Percentiles rank a stretch among this genome's conserved stretches.
phyloP scores from a whole-genome alignment of 108 stramenopile genomes.

The Skeletonema potamos region DNA sequence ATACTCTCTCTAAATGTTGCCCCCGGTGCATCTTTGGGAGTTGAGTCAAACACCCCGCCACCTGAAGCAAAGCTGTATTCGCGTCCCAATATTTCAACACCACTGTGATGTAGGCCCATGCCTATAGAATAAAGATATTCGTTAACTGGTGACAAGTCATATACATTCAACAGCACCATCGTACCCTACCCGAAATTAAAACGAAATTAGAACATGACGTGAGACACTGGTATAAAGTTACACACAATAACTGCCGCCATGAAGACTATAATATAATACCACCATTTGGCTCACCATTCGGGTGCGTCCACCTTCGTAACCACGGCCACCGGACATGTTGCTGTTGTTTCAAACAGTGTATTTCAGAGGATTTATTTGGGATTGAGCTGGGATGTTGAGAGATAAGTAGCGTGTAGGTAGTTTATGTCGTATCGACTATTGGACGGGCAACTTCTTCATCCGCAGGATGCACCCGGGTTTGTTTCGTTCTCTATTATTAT shows the following conservation, averaged over 20 bases:
- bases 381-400: no score
- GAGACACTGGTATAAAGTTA: neutral
- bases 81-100: conserved; percentile 78
- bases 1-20: conserved; percentile 63
- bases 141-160: conserved; percentile 86
- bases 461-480: no score
- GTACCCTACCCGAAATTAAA: conserved; percentile 43
- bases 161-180: conserved; percentile 74
- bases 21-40: conserved; percentile 66
- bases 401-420: no score
- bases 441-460: no score
- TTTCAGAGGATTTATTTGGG: no score
- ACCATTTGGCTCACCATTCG: conserved; percentile 40
- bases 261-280: neutral
- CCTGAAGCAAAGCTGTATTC: conserved; percentile 85
- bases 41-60: conserved; percentile 75
- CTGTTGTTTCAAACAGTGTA: neutral
- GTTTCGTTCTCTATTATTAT: no score
- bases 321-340: conserved; percentile 66
- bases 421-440: no score
- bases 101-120: conserved; percentile 87
- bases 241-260: neutral
- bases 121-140: conserved; percentile 69
- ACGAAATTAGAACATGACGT: neutral
- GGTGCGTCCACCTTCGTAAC: conserved; percentile 76